phyloP scores from a whole-genome alignment of 2,329 filamentous ascomycete genomes.

The Paraphaeosphaeria sporulosa region DNA sequence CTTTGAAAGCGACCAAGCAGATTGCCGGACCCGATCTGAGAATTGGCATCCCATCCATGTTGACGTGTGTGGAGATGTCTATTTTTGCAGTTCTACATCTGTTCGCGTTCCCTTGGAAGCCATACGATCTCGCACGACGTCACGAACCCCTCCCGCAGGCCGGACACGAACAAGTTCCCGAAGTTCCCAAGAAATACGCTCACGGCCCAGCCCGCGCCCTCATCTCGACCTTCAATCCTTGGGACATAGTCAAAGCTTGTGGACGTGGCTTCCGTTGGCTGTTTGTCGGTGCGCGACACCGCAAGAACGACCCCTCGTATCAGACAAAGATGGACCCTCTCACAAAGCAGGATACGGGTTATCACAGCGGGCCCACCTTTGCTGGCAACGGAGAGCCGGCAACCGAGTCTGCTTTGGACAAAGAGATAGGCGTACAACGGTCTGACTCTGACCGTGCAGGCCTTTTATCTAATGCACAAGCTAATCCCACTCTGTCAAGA shows the following conservation, averaged over 20 bases:
- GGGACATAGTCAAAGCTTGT: conserved; percentile 83
- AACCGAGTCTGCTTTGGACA: conserved; percentile 19
- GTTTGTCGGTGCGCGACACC: conserved; percentile 72
- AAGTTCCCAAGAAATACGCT: conserved; percentile 55
- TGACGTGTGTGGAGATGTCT: conserved; percentile 87
- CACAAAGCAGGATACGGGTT: conserved; percentile 21
- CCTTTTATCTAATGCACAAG: conserved; percentile 32
- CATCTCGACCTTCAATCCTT: conserved; percentile 76
- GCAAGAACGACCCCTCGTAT: conserved; percentile 56
- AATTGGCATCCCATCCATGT: conserved; percentile 78
- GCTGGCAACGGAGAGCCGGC: conserved; percentile 32
- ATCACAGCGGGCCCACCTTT: conserved; percentile 31
- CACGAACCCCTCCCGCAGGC: conserved; percentile 32
- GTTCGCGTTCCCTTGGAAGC: conserved; percentile 81
- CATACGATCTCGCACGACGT: conserved; percentile 61
- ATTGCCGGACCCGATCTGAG: conserved; percentile 79
- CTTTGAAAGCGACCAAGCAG: conserved; percentile 67
- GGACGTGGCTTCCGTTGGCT: conserved; percentile 82
- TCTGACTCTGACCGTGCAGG: conserved; percentile 36
- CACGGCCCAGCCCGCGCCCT: conserved; percentile 73
- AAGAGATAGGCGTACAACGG: conserved; percentile 25
- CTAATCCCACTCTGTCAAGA: conserved; percentile 30
- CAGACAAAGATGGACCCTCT: conserved; percentile 30
- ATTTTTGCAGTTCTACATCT: conserved; percentile 79
- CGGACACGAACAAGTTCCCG: conserved; percentile 14